phyloP scores from a whole-genome alignment of 2,329 filamentous ascomycete genomes.

The Stenocarpella maydis region DNA sequence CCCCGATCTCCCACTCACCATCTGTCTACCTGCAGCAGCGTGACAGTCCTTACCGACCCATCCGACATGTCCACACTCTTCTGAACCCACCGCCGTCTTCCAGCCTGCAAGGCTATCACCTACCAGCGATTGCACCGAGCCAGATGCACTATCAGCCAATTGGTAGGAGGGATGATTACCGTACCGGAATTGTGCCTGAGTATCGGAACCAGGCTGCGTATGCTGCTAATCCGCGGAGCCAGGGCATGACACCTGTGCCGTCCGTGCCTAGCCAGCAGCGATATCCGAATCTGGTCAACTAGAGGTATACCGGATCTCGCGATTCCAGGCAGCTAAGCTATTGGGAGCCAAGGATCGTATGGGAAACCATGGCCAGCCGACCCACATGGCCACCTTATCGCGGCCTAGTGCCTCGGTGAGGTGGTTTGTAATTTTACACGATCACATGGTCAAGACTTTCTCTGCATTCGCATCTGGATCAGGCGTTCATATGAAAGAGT shows the following conservation, averaged over 20 bases:
- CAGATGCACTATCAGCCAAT: slow-evolving; percentile 87
- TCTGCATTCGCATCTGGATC: neutral
- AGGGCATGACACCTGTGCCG: slow-evolving; percentile 20
- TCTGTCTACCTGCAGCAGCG: slow-evolving; percentile 88
- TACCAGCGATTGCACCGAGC: slow-evolving; percentile 63
- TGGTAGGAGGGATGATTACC: slow-evolving; percentile 72
- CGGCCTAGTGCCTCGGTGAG: neutral
- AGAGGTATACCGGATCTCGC: slow-evolving; percentile 3
- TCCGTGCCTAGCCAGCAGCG: slow-evolving; percentile 29
- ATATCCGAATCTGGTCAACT: slow-evolving; percentile 31
- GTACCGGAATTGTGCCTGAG: slow-evolving; percentile 75
- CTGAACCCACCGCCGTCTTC: slow-evolving; percentile 85
- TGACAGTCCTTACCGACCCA: slow-evolving; percentile 90
- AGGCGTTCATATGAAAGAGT: slow-evolving; percentile 10
- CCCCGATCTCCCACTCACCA: slow-evolving; percentile 81
- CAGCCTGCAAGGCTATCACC: slow-evolving; percentile 78
- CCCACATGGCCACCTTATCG: neutral
- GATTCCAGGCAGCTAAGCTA: slow-evolving; percentile 10
- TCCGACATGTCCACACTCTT: slow-evolving; percentile 89
- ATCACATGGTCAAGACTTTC: slow-evolving; percentile 7
- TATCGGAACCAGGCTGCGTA: slow-evolving; percentile 46
- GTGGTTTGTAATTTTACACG: slow-evolving; percentile 20
- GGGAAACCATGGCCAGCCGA: neutral
- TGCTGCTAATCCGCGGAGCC: slow-evolving; percentile 15
- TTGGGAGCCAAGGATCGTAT: neutral